Evolutionary conservation across 192 early-diverging fungal species (phyloP).

Genomic region (Endogone sp.): DNA sequence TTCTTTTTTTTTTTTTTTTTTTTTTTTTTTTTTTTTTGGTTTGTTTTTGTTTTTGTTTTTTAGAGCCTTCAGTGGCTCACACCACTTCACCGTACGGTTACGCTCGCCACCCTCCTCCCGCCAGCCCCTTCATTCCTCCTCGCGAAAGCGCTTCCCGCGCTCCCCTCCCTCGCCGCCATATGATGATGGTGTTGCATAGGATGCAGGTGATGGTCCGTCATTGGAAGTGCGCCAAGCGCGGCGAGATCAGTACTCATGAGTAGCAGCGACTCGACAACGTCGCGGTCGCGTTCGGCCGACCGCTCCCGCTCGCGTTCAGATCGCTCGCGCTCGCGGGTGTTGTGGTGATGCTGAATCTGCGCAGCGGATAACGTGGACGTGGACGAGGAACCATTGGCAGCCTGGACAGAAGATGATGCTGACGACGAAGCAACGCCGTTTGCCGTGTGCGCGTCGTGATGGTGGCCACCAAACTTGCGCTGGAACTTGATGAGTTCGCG

Average conservation of each 20-base stretch:
- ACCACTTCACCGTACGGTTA: not conserved
- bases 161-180: not conserved
- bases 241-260: not conserved
- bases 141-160: not conserved
- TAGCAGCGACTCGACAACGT: not conserved
- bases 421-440: not conserved
- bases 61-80: too few species aligned
- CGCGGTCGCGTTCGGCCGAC: not conserved
- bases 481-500: constrained; percentile 50
- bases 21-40: too few species aligned
- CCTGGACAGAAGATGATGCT: not conserved
- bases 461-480: constrained; percentile 31
- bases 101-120: not conserved
- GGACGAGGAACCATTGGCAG: not conserved
- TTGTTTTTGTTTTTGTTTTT: too few species aligned
- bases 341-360: not conserved
- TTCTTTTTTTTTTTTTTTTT: too few species aligned
- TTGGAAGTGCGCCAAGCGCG: not conserved
- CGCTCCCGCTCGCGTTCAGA: too few species aligned
- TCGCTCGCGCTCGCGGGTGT: not conserved
- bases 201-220: not conserved
- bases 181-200: not conserved
- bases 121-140: not conserved
- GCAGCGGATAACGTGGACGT: not conserved
- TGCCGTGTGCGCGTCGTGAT: constrained; percentile 4